Evolutionary conservation across 805 yeast genomes (phyloP), one percentile per base, ranked within the genome.

Genomic region (Lipomyces yamadae): DNA sequence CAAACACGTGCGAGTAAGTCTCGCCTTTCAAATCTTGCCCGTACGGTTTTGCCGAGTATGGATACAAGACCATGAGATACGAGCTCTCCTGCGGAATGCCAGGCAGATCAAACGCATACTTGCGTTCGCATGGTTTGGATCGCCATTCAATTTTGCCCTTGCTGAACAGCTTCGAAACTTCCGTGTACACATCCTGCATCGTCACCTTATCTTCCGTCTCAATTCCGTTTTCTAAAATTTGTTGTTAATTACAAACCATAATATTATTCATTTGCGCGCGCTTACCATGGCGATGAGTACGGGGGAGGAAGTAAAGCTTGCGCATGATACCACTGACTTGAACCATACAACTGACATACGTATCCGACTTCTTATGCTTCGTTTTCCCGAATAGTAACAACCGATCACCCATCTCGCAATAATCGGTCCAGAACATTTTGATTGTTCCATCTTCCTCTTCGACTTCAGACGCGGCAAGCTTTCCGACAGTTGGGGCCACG

Each of bases 381-480:
- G 59, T 37, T 62, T 92, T 92, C 62, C 99, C 99, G 76, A 90
- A 94, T 8, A 95, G 81, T 24, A 91, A 76, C 59, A 95, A 78
- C 0, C 87, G 79, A 71, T 84, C 84, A 66, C 88, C 90, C 11
- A 89, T 86, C 75, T 94, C 98, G 32, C 89, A 82, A 76, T 87
- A 92, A 77, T 95, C 99, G 37, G 90, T 78, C 98, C 98, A 95
- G 77, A 84, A 95, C 88, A 94, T 87, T 72, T 85, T 85, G 75
- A 92, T 84, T 0, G 82, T 72, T 56, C 83, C 84, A 2, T 81
- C 77, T n/a, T 78, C 77, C 7, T 81, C 78, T 42, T 78, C 77
- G 15, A 80, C 79, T 30, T 82, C 76, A 55, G 73, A 71, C 4
- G 74, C 74, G 39, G 72, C 58, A 65, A 77, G 56, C 71, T 77